Evolutionary conservation across 176 grass and related monocot genomes (phyloP).

Genomic region (Typha latifolia): DNA sequence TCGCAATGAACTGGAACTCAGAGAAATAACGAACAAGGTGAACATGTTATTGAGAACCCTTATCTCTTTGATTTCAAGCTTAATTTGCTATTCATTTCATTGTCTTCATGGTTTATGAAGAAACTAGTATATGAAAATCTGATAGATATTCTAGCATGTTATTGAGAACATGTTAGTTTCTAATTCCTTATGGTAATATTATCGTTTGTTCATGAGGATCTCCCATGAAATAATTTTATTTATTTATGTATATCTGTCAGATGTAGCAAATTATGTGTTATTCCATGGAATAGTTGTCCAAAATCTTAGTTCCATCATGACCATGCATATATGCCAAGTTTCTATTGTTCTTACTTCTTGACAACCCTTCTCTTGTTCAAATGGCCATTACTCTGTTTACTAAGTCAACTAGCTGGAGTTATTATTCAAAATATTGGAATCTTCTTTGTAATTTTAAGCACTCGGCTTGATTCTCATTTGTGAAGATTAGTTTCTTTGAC

Average conservation of each 20-base stretch:
- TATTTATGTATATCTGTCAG: too few relatives aligned
- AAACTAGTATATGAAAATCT: too few relatives aligned
- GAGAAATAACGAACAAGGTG: slow-evolving; percentile 17
- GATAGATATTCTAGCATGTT: too few relatives aligned
- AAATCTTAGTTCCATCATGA: background rate
- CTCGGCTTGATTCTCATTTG: background rate
- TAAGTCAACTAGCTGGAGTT: background rate
- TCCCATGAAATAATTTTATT: too few relatives aligned
- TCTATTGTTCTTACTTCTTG: background rate
- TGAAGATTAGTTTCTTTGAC: background rate
- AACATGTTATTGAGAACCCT: background rate
- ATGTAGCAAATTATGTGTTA: background rate
- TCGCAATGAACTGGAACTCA: slow-evolving; percentile 45
- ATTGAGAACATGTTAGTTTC: too few relatives aligned
- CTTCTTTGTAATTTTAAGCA: background rate
- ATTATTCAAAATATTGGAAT: too few relatives aligned
- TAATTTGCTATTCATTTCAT: background rate
- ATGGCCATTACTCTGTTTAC: background rate
- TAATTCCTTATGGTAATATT: too few relatives aligned
- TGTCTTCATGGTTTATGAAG: background rate
- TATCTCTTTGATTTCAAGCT: background rate
- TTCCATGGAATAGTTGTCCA: background rate
- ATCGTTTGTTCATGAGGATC: too few relatives aligned
- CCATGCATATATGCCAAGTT: background rate
- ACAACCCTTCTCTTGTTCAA: too few relatives aligned